Evolutionary conservation across 495 filamentous ascomycete genomes (phyloP).

Genomic region (Niebla homalea): DNA sequence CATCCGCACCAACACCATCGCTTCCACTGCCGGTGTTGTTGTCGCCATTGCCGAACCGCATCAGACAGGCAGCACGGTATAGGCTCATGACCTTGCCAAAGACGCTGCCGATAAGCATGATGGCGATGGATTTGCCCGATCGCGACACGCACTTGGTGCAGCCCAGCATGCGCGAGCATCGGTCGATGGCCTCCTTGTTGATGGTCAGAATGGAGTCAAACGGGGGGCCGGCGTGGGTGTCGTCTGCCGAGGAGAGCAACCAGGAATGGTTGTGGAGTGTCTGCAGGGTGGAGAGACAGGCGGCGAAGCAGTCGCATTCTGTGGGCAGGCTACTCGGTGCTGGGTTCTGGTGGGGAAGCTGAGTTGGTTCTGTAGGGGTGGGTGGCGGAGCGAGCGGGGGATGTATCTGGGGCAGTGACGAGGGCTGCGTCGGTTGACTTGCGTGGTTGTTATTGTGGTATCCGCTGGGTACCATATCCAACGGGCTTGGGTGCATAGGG

Average conservation of each 20-base stretch:
- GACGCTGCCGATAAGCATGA: slow-evolving; percentile 35
- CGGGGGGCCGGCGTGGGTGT: slow-evolving; percentile 14
- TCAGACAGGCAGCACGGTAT: slow-evolving; percentile 28
- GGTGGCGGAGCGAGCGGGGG: neutral
- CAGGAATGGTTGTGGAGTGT: slow-evolving; percentile 32
- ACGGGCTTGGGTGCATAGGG: slow-evolving; percentile 13
- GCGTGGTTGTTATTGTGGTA: no score
- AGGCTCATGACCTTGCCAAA: slow-evolving; percentile 35
- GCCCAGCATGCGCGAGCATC: slow-evolving; percentile 31
- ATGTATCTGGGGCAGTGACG: neutral
- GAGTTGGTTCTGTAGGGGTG: neutral
- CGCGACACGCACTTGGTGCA: slow-evolving; percentile 19
- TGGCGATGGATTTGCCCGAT: slow-evolving; percentile 26
- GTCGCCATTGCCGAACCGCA: slow-evolving; percentile 20
- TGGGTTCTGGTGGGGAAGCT: neutral
- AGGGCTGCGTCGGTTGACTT: no score
- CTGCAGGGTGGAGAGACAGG: slow-evolving; percentile 32
- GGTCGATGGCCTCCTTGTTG: slow-evolving; percentile 35
- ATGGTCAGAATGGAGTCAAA: slow-evolving; percentile 32
- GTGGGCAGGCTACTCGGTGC: neutral
- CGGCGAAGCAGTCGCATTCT: slow-evolving; percentile 32
- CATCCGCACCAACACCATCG: no score
- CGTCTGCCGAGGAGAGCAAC: slow-evolving; percentile 12
- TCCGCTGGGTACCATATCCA: slow-evolving; percentile 18
- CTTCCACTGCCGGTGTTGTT: neutral